Base-by-base conservation (phyloP, 306 rosid species). In the Inga leiocalycina region DNA sequence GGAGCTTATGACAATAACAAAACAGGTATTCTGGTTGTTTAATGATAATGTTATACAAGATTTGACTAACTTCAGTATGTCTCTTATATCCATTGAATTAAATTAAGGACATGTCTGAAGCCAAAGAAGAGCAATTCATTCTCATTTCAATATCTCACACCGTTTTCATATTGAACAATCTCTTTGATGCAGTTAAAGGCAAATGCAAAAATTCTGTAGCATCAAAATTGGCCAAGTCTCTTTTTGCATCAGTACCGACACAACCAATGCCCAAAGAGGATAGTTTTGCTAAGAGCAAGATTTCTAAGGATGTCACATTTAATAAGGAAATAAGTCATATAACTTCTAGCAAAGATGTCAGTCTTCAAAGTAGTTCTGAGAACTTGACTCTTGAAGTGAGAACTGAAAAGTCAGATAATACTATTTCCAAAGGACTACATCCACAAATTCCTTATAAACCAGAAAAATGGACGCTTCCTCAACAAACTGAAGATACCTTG, bases 141-240 rank as follows among this genome's bases (percentile, higher is more conserved):
- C 41, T 37, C 41, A 37, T 37, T 37, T 37, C 41, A 37, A 37
- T 37, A 37, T 37, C 6, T 37, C 6, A 37, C 39, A 37, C 1
- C 0, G 39, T 37, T 6, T 37, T 37, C 83, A 77, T 17, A 64
- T 80, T 88, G 81, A 82, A 88, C 84, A 82, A 91, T 95, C 91
- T 93, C 90, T 95, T 92, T 92, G 91, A 74, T 93, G 98, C 98
- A 93, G 98, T 92, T 95, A 90, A 87, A 85, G 90, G 91, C 90
- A 90, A 75, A 82, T 88, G 90, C 94, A 89, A 89, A 88, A 89
- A 80, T 80, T 89, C 92, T 84, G 97, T 94, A 88, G 97, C 68
- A 84, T 95, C 98, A 87, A 76, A 87, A 87, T 87, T 91, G 92
- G 98, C 97, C 91, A 88, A 91, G 91, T 95, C 97, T 86, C 90